Evolutionary conservation across 75 land plant species (phyloP), one percentile per base, ranked within the genome.

Genomic region (Picea glauca): DNA sequence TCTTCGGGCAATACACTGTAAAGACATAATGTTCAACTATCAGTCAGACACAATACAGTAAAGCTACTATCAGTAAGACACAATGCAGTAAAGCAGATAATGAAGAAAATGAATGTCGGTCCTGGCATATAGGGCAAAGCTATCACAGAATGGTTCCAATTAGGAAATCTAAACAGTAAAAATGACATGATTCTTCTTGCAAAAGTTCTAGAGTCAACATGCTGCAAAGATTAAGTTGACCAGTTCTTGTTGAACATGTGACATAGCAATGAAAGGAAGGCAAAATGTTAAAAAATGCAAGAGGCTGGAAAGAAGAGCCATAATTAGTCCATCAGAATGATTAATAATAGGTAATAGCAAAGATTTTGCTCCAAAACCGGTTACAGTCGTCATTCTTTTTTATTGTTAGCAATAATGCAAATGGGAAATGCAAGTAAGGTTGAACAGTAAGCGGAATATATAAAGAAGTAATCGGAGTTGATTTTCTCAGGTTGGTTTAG

Each of bases 1-100:
- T 93, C 96, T 32, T 91, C 93, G 20, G 92, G 94, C 81, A 97
- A 81, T 58, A 85, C 89, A 81, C 99, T 96, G 95, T 81, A 75
- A 81, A 75, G 72, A 59, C 35, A 76, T 76, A 18, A 58, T 30
- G 35, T 33, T 18, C 26, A 14, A 60, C 31, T 60, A n/a, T 60
- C 63, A 31, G 60, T 56, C 8, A 61, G 72, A 62, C 65, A 76
- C 75, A n/a, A 26, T 30, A 65, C 31, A 62, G 15, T 15, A 60
- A 76, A 63, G 17, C 3, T 26, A 60, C 31, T 60, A n/a, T 60
- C 63, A 31, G 60, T 56, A 3, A 61, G 72, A 62, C 65, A 76
- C 75, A n/a, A 26, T 30, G 26, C 31, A 62, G 15, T 15, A 60
- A 76, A 63, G 17, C 3, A 65, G 12, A n/a, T 60, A 21, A 76